These are phyloP conservation scores for Persicaria tinctoria DNA, from an alignment of 148 eudicot species.

Conservation along the genomic window DNA sequence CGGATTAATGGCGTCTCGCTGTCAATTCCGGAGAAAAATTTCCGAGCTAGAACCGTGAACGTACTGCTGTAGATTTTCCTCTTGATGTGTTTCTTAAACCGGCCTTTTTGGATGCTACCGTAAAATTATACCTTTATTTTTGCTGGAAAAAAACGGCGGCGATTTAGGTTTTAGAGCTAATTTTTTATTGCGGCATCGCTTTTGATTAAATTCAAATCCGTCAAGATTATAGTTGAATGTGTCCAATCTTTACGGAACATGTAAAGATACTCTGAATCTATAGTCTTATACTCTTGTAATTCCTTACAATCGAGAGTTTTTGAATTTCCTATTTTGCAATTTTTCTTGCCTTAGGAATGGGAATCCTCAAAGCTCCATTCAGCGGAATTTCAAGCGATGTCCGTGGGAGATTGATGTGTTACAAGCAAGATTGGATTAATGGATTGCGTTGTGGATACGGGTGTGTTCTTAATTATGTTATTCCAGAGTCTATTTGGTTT, in stretches of 20 bases:
- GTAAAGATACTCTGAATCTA: not conserved
- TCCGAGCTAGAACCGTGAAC: too few relatives aligned
- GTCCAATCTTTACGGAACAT: not conserved
- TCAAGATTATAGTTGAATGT: not conserved
- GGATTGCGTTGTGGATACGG: constrained; percentile 47
- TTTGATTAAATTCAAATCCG: not conserved
- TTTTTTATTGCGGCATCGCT: too few relatives aligned
- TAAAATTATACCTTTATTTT: not conserved
- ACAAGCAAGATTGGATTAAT: constrained; percentile 54
- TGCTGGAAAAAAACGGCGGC: not conserved
- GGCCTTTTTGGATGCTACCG: not conserved
- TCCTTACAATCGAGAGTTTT: not conserved
- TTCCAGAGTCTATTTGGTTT: not conserved
- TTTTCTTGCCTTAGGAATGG: not conserved
- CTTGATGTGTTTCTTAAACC: not conserved
- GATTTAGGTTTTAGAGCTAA: not conserved
- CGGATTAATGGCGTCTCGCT: not conserved
- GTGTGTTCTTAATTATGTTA: constrained; percentile 17
- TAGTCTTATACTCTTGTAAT: not conserved
- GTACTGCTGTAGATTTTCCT: too few relatives aligned
- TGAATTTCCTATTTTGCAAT: not conserved
- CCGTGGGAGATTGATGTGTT: constrained; percentile 44
- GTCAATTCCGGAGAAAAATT: not conserved
- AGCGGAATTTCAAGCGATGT: constrained; percentile 38
- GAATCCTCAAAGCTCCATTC: constrained; percentile 30